phyloP scores from a whole-genome alignment of 1,284 basidiomycete species.

The Erythrobasidium hasegawianum region DNA sequence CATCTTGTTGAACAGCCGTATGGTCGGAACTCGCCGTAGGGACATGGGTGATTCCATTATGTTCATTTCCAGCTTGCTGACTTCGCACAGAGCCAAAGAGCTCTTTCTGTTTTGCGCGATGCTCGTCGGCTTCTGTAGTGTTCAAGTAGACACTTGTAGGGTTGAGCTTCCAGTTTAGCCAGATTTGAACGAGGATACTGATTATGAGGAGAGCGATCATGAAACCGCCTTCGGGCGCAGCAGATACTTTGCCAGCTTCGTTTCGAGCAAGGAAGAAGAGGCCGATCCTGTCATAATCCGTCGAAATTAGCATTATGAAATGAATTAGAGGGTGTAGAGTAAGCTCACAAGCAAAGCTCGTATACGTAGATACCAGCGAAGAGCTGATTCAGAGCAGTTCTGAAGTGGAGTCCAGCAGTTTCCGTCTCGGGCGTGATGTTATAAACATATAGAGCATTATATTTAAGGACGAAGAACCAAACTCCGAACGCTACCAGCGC shows the following conservation, averaged over 20 bases:
- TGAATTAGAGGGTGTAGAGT: too few species aligned
- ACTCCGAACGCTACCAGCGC: constrained; percentile 67
- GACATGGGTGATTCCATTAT: neutral
- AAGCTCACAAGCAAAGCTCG: constrained; percentile 63
- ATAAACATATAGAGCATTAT: constrained; percentile 54
- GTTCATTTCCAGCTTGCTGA: neutral
- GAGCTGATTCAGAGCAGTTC: constrained; percentile 83
- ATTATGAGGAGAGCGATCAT: constrained; percentile 77
- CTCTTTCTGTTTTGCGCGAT: neutral
- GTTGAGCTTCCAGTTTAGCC: constrained; percentile 19
- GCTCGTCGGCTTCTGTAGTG: neutral
- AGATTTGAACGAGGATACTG: constrained; percentile 55
- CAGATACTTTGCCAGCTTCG: constrained; percentile 55
- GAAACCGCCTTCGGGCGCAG: constrained; percentile 60
- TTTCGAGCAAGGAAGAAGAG: constrained; percentile 80
- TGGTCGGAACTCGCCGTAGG: neutral
- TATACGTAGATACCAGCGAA: constrained; percentile 81
- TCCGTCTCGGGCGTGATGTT: constrained; percentile 70
- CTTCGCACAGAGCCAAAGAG: neutral
- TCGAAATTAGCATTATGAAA: too few species aligned
- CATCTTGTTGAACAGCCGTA: neutral
- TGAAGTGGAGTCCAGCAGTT: constrained; percentile 93
- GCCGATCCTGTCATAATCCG: constrained; percentile 53
- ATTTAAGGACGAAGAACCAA: constrained; percentile 38
- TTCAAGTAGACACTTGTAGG: neutral